Base-by-base conservation (phyloP, 1,284 basidiomycete species). In the Austroboletus rostrupii region DNA sequence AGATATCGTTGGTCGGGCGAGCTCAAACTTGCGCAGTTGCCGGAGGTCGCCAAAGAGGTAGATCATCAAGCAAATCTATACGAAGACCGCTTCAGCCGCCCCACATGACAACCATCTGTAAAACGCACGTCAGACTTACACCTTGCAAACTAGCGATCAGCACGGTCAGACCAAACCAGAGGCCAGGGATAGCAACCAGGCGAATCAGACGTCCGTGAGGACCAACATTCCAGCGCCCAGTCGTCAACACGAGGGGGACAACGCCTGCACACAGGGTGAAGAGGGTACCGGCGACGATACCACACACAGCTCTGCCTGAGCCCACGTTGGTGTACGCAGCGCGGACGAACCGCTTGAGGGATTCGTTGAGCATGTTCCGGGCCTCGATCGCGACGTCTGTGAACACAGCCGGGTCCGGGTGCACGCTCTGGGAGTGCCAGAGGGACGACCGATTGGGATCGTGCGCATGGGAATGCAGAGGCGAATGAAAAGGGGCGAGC, bases 21-120 rank as follows among this genome's bases (percentile, higher is more conserved):
- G 78, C 62, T 90, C 87, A 60, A 88, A 89, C 54, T 81, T 84
- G 58, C 85, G 79, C 16, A 90, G 74, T 60, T 90, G 88, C 10
- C 87, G 75, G 28, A 88, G 71, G 65, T 90, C 87, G n/a, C 87
- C 87, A 59, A 90, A 88, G 21, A 90, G 61, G 63, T 88, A 90
- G 13, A 90, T 80, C 64, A 87, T 85, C 54, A 90, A 47, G 54
- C 82, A 69, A 16, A 85, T 14, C 65, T 76, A 62, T 47, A 5
- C 0, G 29, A 39, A 3, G 37, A 6, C 23, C 51, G 23, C 23
- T 26, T 26, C 23, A 26, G 23, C 23, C 60, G 52, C 26, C 17
- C 29, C 20, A 28, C 35, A 31, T 21, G n/a, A 19, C 10, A 10
- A 6, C 28, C 12, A 26, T 37, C 14, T 23, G 9, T 16, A 13